phyloP scores from a whole-genome alignment of 306 rosid species.

The Gillenia trifoliata region DNA sequence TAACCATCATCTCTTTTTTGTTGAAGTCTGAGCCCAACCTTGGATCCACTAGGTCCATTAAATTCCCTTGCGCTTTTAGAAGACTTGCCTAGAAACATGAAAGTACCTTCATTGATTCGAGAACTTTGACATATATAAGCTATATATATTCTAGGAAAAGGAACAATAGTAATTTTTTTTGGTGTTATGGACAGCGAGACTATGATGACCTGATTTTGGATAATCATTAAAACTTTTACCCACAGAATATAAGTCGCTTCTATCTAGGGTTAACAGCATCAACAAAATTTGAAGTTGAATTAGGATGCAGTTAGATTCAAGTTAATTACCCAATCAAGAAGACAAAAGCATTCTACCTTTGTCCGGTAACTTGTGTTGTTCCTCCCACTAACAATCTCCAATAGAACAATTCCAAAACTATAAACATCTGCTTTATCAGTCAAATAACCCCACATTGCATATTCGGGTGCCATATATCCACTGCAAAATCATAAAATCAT shows the following conservation, averaged over 20 bases:
- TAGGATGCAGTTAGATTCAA: not conserved
- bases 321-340: constrained; percentile 39
- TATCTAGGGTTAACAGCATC: not conserved
- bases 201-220: not conserved
- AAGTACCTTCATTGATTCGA: not conserved
- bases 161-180: not conserved
- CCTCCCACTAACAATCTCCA: constrained; percentile 26
- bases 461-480: constrained; percentile 37
- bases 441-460: constrained; percentile 26
- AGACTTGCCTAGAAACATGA: constrained; percentile 22
- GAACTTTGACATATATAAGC: not conserved
- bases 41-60: constrained; percentile 40
- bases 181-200: too few relatives aligned
- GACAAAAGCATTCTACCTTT: constrained; percentile 5
- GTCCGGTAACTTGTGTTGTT: constrained; percentile 10
- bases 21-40: constrained; percentile 26
- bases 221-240: not conserved
- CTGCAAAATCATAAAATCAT: constrained; percentile 1
- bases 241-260: not conserved
- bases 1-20: constrained; percentile 18
- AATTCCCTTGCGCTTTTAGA: constrained; percentile 19
- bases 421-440: constrained; percentile 35
- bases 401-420: constrained; percentile 25
- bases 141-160: not conserved
- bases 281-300: not conserved